Evolutionary conservation across 805 yeast genomes (phyloP).

Genomic region (Wickerhamomyces bovis): DNA sequence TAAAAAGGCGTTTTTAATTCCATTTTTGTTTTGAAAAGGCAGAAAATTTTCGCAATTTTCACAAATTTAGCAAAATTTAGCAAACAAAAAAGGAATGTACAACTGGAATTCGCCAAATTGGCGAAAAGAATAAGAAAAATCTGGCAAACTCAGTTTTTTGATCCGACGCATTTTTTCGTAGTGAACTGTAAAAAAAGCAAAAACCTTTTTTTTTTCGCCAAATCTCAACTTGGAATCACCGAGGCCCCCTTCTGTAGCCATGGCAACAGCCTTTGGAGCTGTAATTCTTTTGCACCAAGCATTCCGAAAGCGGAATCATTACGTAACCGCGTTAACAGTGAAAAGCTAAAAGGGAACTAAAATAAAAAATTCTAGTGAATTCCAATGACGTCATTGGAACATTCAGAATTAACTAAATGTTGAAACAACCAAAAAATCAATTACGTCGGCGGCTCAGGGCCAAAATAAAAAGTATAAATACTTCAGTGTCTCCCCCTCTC

Average conservation of each 20-base stretch:
- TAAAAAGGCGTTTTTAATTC: conserved; percentile 68
- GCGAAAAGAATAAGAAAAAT: not conserved
- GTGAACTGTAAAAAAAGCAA: no score
- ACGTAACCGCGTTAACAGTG: not conserved
- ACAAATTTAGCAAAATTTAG: not conserved
- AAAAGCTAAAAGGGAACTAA: not conserved
- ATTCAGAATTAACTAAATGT: no score
- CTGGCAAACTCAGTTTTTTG: no score
- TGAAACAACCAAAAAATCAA: not conserved
- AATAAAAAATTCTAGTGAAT: not conserved
- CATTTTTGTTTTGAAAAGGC: conserved; percentile 43
- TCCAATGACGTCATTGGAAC: not conserved
- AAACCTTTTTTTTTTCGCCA: no score
- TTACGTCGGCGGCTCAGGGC: not conserved
- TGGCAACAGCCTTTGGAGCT: not conserved
- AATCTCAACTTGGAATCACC: no score
- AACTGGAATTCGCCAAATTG: not conserved
- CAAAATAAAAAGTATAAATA: not conserved
- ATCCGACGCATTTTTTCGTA: no score
- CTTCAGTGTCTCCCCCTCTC: not conserved
- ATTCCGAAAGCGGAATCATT: not conserved
- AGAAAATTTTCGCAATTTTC: no score
- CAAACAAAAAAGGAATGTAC: not conserved
- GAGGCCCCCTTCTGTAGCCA: no score
- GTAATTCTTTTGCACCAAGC: not conserved